These are phyloP conservation scores for Hebeloma cylindrosporum DNA, from an alignment of 768 basidiomycete genomes.

Conservation along the genomic window DNA sequence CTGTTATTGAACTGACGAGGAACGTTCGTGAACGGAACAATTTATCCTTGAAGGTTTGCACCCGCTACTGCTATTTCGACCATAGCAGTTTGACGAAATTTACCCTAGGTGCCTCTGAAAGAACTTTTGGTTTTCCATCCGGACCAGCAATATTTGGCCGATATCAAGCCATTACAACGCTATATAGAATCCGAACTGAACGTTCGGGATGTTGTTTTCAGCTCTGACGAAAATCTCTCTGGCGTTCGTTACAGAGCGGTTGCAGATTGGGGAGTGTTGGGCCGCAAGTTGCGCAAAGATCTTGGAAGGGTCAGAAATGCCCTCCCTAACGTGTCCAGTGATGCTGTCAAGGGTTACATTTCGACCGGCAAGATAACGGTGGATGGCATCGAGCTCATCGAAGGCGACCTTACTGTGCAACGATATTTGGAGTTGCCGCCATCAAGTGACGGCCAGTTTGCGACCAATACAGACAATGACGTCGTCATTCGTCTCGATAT, in stretches of 20 bases:
- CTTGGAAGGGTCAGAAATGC: constrained; percentile 86
- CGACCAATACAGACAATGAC: constrained; percentile 90
- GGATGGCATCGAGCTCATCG: constrained; percentile 85
- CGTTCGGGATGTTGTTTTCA: constrained; percentile 87
- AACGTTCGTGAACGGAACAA: constrained; percentile 85
- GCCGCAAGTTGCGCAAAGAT: constrained; percentile 92
- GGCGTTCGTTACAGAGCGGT: constrained; percentile 89
- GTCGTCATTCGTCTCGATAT: constrained; percentile 94
- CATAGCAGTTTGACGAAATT: neutral
- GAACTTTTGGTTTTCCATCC: constrained; percentile 95
- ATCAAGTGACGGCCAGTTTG: constrained; percentile 59
- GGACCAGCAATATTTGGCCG: constrained; percentile 77
- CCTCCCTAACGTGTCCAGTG: constrained; percentile 77
- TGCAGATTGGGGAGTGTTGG: constrained; percentile 95
- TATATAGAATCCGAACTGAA: constrained; percentile 97
- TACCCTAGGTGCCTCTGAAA: constrained; percentile 85
- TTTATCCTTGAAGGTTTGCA: constrained; percentile 82
- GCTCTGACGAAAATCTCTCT: constrained; percentile 80
- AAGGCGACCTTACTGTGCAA: constrained; percentile 89
- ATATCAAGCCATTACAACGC: constrained; percentile 78
- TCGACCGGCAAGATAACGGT: constrained; percentile 76
- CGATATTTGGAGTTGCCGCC: constrained; percentile 84
- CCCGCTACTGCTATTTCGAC: neutral
- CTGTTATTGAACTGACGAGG: constrained; percentile 89
- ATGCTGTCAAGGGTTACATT: constrained; percentile 77